Evolutionary conservation across 148 eudicot genomes (phyloP), one percentile per base, ranked within the genome.

Genomic region (Pouteria glomerata): DNA sequence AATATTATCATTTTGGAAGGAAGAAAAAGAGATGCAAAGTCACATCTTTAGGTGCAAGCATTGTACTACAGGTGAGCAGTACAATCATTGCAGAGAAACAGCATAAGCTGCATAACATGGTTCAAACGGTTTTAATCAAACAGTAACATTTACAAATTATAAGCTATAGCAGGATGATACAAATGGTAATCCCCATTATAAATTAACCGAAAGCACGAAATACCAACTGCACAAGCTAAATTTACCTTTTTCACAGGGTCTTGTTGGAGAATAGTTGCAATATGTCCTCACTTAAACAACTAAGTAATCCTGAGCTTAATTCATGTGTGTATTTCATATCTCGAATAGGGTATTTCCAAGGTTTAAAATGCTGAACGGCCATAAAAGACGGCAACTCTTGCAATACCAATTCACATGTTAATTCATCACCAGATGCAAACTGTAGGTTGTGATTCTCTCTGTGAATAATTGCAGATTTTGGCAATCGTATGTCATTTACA

Each of bases 391-490:
- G 90, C 75, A 95, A 62, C 33, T 79, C 89, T 62, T 81, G 93
- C 79, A 95, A 72, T 52, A 85, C 79, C 69, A 91, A 80, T 51
- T 85, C 83, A 45, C 86, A 47, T 1, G 82, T 77, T 56, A 73
- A 78, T 74, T 89, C 97, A 69, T 89, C 89, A n/a, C 84, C 96
- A 77, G 77, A 86, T 64, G 84, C 91, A 66, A 95, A 86, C 14
- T 81, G 71, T 4, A 79, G 72, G 63, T 80, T 64, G 3, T 74
- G 74, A 68, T 68, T 66, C 67, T 62, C 62, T 69, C 75, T 60
- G 64, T 70, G 84, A 8, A 91, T 27, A 51, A 91, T 79, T 57
- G 84, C 82, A 66, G 88, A 89, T 81, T 81, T 91, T 56, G 97
- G 97, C 34, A 95, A 85, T 64, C 91, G 93, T 66, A 91, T 72